These are phyloP conservation scores for Ceratorhiza oryzae-sativae DNA, from an alignment of 1,284 basidiomycete species.

Conservation along the genomic window DNA sequence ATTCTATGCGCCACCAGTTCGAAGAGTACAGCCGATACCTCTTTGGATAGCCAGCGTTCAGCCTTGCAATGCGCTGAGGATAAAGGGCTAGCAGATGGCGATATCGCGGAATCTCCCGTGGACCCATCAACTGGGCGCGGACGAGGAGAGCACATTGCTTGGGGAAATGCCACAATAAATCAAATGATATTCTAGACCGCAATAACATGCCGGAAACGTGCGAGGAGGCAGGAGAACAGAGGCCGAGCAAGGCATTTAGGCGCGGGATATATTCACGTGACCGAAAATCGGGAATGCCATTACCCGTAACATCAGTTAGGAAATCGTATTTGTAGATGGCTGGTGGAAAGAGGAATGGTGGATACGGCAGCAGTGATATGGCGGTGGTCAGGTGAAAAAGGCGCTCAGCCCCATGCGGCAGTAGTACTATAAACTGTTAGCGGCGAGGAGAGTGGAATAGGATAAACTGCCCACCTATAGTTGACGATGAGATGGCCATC, in stretches of 20 bases:
- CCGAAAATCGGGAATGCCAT: too few species aligned
- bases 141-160: too few species aligned
- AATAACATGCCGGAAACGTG: not conserved
- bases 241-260: not conserved
- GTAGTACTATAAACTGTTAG: slow-evolving; percentile 60
- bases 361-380: not conserved
- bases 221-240: not conserved
- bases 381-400: not conserved
- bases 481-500: slow-evolving; percentile 96
- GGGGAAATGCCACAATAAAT: too few species aligned
- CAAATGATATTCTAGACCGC: not conserved
- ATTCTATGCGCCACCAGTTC: not conserved
- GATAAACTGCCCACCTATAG: slow-evolving; percentile 74
- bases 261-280: not conserved
- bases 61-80: not conserved
- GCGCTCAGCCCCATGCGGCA: slow-evolving; percentile 69
- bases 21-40: not conserved
- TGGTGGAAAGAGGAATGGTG: not conserved
- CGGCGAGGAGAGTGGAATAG: not conserved
- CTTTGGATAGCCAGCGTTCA: not conserved
- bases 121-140: too few species aligned
- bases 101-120: too few species aligned
- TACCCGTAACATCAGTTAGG: not conserved
- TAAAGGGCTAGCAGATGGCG: not conserved
- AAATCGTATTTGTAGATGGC: not conserved